Evolutionary conservation across 345 rosid genomes (phyloP).

Genomic region (Orychophragmus violaceus): DNA sequence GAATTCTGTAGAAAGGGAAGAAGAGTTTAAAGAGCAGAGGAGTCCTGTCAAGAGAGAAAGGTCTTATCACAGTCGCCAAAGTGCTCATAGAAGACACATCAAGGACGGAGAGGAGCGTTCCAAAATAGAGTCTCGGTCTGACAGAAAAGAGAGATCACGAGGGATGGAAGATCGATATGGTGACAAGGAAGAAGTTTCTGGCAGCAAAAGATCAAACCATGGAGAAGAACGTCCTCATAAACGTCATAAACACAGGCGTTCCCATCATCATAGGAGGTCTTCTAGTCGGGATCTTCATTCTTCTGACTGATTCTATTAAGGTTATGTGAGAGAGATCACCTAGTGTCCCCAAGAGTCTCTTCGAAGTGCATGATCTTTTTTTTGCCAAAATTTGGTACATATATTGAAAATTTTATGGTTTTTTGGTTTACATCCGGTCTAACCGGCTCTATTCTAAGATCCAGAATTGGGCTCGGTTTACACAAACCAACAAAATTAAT

Average conservation of each 20-base stretch:
- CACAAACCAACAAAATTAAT: too few relatives aligned
- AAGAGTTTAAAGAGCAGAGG: constrained; percentile 25
- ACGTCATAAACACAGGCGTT: constrained; percentile 14
- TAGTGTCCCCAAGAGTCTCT: background rate
- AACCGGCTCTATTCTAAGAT: too few relatives aligned
- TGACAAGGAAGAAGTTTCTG: constrained; percentile 21
- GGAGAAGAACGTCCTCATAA: constrained; percentile 22
- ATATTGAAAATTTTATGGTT: too few relatives aligned
- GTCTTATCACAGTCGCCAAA: constrained; percentile 13
- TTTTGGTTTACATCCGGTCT: too few relatives aligned
- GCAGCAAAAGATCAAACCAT: constrained; percentile 25
- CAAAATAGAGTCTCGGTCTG: constrained; percentile 14
- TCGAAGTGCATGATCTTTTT: background rate
- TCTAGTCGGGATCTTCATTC: background rate
- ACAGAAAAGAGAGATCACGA: constrained; percentile 32
- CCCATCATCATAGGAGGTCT: background rate
- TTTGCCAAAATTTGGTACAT: too few relatives aligned
- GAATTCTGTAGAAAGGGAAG: constrained; percentile 34
- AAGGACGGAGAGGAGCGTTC: constrained; percentile 32
- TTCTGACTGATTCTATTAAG: background rate
- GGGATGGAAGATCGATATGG: constrained; percentile 28
- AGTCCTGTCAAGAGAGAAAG: background rate
- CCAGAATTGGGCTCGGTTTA: too few relatives aligned
- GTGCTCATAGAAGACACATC: constrained; percentile 17
- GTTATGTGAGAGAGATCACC: background rate